Evolutionary conservation across 768 basidiomycete species (phyloP), one percentile per base, ranked within the genome.

Genomic region (Rhodosporidiobolus odoratus): DNA sequence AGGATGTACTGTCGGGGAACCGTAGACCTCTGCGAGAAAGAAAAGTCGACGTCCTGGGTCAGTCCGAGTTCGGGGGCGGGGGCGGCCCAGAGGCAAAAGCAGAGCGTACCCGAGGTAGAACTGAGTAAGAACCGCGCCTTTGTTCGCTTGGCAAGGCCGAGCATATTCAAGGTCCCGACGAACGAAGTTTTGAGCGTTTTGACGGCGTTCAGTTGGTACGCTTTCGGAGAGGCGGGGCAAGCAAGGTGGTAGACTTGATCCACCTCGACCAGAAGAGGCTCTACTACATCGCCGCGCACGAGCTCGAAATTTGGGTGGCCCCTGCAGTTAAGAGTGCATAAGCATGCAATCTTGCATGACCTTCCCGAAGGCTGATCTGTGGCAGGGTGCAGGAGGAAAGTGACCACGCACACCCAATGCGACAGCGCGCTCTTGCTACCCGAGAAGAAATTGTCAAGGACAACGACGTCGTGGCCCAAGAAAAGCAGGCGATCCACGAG

Each of bases 111-210:
- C 60, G 94, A 97, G 34, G 96, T 99, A 73, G 91, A 93, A 71
- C 87, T 87, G 75, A 98, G 93, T 72, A 99, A 83, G 85, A 99
- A 99, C 62, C 95, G 87, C 17, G 96, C 96, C 80, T 97, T 98
- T 58, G 89, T 92, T 70, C 94, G 91, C 81, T 97, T 97, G 12
- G 96, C 96, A 32, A 99, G 86, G 59, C 91, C 96, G 48, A 99
- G 89, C 94, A 98, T 96, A 83, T 99, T 98, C 71, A 97, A 83
- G 8, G 96, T 97, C 4, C 96, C 96, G 85, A 95, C 87, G 82
- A 99, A 99, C 17, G 92, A 95, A 0, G 96, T 98, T 81, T 97
- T 98, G 81, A 98, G 86, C 34, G 96, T 99, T 82, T 99, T 98
- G 72, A 99, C 89, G 16, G 93, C 88, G 81, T 99, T 95, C 81